Evolutionary conservation across 2,329 filamentous ascomycete genomes (phyloP).

Genomic region (Aspergillaceae sp.): DNA sequence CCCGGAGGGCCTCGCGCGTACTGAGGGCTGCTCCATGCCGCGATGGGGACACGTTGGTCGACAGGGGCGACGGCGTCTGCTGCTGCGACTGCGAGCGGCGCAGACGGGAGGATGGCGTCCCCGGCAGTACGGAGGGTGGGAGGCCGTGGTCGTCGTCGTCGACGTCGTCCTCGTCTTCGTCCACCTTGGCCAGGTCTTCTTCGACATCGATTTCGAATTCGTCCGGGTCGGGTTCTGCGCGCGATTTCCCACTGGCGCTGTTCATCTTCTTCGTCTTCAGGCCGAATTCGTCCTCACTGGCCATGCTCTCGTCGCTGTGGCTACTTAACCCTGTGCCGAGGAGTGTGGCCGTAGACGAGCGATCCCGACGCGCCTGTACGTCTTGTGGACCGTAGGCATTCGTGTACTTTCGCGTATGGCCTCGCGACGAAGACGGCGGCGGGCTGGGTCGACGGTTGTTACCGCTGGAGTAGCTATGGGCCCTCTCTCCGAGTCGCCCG

Average conservation of each 20-base stretch:
- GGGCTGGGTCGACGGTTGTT: conserved; percentile 48
- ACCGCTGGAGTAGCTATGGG: conserved; percentile 49
- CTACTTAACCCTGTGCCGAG: conserved; percentile 33
- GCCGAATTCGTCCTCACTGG: conserved; percentile 46
- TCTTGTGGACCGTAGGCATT: conserved; percentile 38
- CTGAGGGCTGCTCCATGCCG: conserved; percentile 45
- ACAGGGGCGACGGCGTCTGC: conserved; percentile 12
- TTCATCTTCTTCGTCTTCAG: conserved; percentile 14
- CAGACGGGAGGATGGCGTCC: conserved; percentile 31
- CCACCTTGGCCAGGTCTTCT: conserved; percentile 26
- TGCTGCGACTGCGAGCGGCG: conserved; percentile 32
- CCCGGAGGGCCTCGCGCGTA: conserved; percentile 66
- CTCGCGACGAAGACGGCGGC: conserved; percentile 26
- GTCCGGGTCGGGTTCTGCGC: conserved; percentile 25
- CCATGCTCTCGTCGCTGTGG: conserved; percentile 36
- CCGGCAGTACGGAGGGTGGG: conserved; percentile 38
- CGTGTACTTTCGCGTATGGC: conserved; percentile 45
- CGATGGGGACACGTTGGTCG: conserved; percentile 19
- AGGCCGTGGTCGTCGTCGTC: conserved; percentile 44
- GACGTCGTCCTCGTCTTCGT: conserved; percentile 31
- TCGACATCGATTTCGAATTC: conserved; percentile 35
- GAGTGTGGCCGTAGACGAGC: conserved; percentile 43
- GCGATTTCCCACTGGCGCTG: conserved; percentile 24
- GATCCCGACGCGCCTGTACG: conserved; percentile 35
- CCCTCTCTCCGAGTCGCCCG: conserved; percentile 20